A percentile compares a stretch with the other conserved stretches of the same genome.
phyloP scores from a whole-genome alignment of 345 rosid genomes.

The Turnera subulata region DNA sequence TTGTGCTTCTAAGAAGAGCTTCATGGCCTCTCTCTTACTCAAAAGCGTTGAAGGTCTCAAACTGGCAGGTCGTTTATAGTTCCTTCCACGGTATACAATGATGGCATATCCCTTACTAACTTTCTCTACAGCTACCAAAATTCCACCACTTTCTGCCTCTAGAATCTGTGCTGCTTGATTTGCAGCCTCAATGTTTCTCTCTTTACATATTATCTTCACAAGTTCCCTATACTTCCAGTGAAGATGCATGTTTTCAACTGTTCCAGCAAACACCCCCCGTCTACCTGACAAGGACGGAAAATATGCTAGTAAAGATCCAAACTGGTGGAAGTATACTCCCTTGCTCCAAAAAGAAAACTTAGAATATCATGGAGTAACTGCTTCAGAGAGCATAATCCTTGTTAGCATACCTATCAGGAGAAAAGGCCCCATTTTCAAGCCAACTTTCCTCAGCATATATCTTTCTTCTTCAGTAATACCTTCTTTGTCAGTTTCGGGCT shows the following conservation, averaged over 20 bases:
- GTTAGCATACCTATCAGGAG: conserved; percentile 69
- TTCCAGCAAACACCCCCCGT: conserved; percentile 84
- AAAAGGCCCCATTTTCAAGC: conserved; percentile 93
- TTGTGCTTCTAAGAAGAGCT: conserved; percentile 76
- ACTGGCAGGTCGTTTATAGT: conserved; percentile 66
- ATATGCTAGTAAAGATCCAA: conserved; percentile 15
- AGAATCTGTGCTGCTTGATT: conserved; percentile 58
- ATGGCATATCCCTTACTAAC: conserved; percentile 86
- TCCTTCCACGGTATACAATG: conserved; percentile 89
- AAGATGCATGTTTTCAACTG: conserved; percentile 96
- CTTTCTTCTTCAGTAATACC: conserved; percentile 85
- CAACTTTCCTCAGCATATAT: conserved; percentile 85
- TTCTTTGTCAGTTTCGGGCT: conserved; percentile 64
- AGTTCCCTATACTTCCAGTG: conserved; percentile 99
- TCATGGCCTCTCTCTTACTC: conserved; percentile 73
- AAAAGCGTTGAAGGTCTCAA: conserved; percentile 81
- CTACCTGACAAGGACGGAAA: conserved; percentile 57
- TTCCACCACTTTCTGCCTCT: conserved; percentile 92
- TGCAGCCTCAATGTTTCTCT: conserved; percentile 52
- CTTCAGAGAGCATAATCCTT: conserved; percentile 4
- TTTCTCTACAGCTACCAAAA: conserved; percentile 74
- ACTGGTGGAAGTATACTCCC: background rate
- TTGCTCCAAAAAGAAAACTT: background rate
- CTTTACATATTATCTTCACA: conserved; percentile 73
- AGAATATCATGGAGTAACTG: background rate